These are phyloP conservation scores for Peronospora tabacina DNA, from an alignment of 352 stramenopile genomes.

Conservation along the genomic window DNA sequence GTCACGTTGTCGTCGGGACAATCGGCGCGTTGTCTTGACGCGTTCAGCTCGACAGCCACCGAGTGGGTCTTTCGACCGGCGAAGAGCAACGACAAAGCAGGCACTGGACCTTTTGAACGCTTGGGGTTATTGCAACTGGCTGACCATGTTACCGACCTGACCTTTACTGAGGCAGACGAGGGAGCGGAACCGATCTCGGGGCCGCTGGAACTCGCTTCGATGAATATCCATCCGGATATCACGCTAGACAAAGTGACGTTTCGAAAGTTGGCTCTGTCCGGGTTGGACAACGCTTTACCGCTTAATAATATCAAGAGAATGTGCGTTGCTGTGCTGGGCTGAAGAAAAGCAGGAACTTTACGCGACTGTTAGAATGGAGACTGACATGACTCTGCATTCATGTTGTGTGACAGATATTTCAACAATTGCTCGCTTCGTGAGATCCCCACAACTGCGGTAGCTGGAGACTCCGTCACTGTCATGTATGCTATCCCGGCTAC, in stretches of 20 bases:
- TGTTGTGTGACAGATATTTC: conserved; percentile 34
- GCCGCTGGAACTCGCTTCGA: conserved; percentile 49
- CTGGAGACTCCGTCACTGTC: conserved; percentile 35
- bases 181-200: conserved; percentile 30
- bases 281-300: conserved; percentile 43
- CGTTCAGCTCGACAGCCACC: conserved; percentile 32
- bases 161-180: conserved; percentile 36
- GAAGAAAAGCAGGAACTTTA: background rate
- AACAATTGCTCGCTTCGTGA: conserved; percentile 60
- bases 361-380: background rate
- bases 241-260: conserved; percentile 50
- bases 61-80: conserved; percentile 53
- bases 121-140: conserved; percentile 59
- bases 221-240: conserved; percentile 49
- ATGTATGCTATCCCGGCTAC: conserved; percentile 23
- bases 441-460: conserved; percentile 46
- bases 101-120: conserved; percentile 56
- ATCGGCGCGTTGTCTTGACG: conserved; percentile 54
- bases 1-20: conserved; percentile 57
- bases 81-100: conserved; percentile 39
- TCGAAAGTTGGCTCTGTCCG: conserved; percentile 34
- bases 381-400: conserved; percentile 8
- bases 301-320: conserved; percentile 47
- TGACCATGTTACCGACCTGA: conserved; percentile 40
- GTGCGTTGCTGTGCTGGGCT: conserved; percentile 22